Percentiles rank a stretch among this genome's conserved stretches.
Conservation (phyloP, 768 basidiomycete genomes). For the Kwoniella pini region DNA sequence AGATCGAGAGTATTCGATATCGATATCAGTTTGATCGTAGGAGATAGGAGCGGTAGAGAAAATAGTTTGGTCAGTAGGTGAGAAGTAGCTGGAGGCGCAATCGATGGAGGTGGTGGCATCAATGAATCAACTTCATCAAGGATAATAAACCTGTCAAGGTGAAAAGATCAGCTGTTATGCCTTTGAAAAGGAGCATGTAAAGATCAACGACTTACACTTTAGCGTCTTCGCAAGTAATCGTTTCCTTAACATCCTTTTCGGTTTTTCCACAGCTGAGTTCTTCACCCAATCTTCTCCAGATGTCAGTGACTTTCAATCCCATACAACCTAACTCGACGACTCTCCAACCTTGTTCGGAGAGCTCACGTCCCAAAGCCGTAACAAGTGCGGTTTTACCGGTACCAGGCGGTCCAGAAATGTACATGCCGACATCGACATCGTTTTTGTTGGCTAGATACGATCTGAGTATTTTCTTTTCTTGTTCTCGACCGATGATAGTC, state of each 20-base stretch:
- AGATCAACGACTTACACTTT: not conserved
- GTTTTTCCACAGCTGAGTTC: slow-evolving; percentile 41
- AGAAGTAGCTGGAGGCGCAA: slow-evolving; percentile 40
- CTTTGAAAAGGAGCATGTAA: not conserved
- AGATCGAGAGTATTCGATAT: slow-evolving; percentile 57
- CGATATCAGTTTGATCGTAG: slow-evolving; percentile 50
- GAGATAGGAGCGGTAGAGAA: slow-evolving; percentile 39
- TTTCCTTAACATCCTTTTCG: slow-evolving; percentile 30
- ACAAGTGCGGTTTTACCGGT: slow-evolving; percentile 67
- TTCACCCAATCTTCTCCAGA: slow-evolving; percentile 49
- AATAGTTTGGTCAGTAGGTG: slow-evolving; percentile 53
- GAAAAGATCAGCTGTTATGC: not conserved
- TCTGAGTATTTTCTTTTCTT: slow-evolving; percentile 40
- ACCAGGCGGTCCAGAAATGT: slow-evolving; percentile 90
- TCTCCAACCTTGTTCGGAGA: slow-evolving; percentile 35
- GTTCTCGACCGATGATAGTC: slow-evolving; percentile 46
- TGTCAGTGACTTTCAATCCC: slow-evolving; percentile 45
- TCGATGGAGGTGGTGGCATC: slow-evolving; percentile 42
- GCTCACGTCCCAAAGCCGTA: slow-evolving; percentile 41
- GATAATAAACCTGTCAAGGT: slow-evolving; percentile 44
- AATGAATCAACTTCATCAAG: slow-evolving; percentile 56
- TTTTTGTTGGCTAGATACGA: slow-evolving; percentile 33
- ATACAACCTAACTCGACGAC: slow-evolving; percentile 53
- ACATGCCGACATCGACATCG: slow-evolving; percentile 54
- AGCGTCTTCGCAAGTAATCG: not conserved